Base-by-base conservation (phyloP, 2,329 filamentous ascomycete genomes). In the Penicillium sp. region DNA sequence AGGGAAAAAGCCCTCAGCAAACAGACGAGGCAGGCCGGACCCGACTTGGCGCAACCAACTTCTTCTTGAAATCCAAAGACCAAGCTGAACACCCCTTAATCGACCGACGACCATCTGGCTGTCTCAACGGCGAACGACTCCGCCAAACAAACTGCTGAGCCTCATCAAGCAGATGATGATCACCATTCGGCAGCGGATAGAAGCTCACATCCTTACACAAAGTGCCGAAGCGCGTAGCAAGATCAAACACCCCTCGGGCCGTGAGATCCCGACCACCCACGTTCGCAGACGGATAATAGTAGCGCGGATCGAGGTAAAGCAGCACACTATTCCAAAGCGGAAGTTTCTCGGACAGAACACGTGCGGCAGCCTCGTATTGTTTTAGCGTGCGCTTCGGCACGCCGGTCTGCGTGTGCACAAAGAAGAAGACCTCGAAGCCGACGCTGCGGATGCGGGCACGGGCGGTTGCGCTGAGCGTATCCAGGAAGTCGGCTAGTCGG, bases 361-460 rank as follows among this genome's bases (percentile, higher is more conserved):
- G 63, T 9, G 64, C 63, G 0, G 70, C 72, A 4, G 56, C 58
- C 48, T 70, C 66, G 48, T 75, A 75, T 58, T 72, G 62, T 29
- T 60, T 67, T 31, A 73, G 55, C 0, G 68, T 66, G 8, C 71
- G 70, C 54, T 75, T 75, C 21, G 72, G 70, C 19, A 72, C 69
- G 9, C 68, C 70, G 2, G 62, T 64, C 57, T 73, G 67, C n/a
- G 61, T 63, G 51, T 75, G 72, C 23, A 75, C 72, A 53, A 74
- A 75, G 61, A 75, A 70, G 58, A 66, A 72, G 15, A 75, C 49
- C 61, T 75, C 72, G 48, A 75, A 75, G 15, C 72, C 72, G 31
- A 75, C 68, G 49, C 67, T 72, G 53, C 69, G 71, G 50, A 74
- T 72, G 25, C 66, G 66, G 2, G 44, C 51, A 21, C 69, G 68